These are phyloP conservation scores for Iodosphaeria phyllophila DNA, from an alignment of 2,329 filamentous ascomycete genomes.

Conservation along the genomic window DNA sequence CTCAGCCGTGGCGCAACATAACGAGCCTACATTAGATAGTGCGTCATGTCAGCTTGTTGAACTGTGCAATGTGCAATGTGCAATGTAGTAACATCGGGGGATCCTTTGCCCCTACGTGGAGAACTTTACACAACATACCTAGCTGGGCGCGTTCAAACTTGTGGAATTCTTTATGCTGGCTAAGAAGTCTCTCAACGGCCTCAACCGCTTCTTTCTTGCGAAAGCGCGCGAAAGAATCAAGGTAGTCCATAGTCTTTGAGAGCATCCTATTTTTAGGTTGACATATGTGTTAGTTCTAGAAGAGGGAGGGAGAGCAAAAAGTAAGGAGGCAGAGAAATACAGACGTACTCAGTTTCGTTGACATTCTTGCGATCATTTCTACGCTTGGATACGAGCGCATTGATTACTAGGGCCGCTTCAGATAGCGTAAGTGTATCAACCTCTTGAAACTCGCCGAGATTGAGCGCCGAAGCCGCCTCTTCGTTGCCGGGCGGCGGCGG, in stretches of 20 bases:
- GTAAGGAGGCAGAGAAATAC: neutral
- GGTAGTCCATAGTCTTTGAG: slow-evolving; percentile 76
- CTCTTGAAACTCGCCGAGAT: slow-evolving; percentile 83
- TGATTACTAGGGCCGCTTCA: slow-evolving; percentile 81
- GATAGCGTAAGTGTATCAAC: slow-evolving; percentile 84
- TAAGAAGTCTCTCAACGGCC: slow-evolving; percentile 76
- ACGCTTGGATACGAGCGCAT: slow-evolving; percentile 68
- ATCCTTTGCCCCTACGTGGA: too few species aligned
- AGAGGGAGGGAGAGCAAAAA: neutral
- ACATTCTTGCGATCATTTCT: slow-evolving; percentile 64
- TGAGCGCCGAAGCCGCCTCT: slow-evolving; percentile 64
- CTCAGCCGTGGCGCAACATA: slow-evolving; percentile 83
- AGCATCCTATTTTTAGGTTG: slow-evolving; percentile 39
- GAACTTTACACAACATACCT: slow-evolving; percentile 31
- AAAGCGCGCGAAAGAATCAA: slow-evolving; percentile 89
- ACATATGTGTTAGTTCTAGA: neutral
- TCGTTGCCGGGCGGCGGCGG: slow-evolving; percentile 61
- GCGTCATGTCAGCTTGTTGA: too few species aligned
- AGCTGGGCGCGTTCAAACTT: slow-evolving; percentile 90
- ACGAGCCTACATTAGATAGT: slow-evolving; percentile 42
- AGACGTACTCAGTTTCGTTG: slow-evolving; percentile 62
- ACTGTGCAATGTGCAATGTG: neutral
- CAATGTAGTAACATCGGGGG: neutral
- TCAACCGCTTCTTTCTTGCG: slow-evolving; percentile 90
- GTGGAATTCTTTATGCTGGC: slow-evolving; percentile 60